Base-by-base conservation (phyloP, 148 eudicot genomes). In the Pharnaceum exiguum region DNA sequence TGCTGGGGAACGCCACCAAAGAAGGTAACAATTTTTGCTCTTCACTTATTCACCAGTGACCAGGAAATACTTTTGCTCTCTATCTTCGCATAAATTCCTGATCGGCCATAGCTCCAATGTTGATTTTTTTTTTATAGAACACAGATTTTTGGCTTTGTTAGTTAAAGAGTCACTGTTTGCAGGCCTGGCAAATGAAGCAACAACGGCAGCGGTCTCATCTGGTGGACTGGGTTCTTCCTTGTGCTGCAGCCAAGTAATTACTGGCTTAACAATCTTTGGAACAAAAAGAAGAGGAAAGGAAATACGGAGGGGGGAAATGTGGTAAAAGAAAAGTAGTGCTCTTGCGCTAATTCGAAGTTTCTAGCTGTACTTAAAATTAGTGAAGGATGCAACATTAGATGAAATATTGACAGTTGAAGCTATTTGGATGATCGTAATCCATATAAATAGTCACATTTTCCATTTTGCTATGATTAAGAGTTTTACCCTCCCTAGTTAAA, bases 1-100 rank as follows among this genome's bases (percentile, higher is more conserved):
- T 87, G 85, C 54, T 84, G 90, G 90, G 71, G 73, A 66, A 74
- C 89, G 23, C 84, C 89, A 27, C 81, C 68, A 29, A 81, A 82
- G 63, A 86, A 79, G 93, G 87, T 85, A 72, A 49, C 21, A 30
- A 10, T 11, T 12, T 2, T 8, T 22, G 21, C 42, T 45, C 3
- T 21, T 5, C 39, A 18, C 24, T n/a, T n/a, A n/a, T n/a, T n/a
- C n/a, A n/a, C n/a, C n/a, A n/a, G n/a, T n/a, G n/a, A n/a, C n/a
- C n/a, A n/a, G n/a, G n/a, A n/a, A n/a, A n/a, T n/a, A n/a, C n/a
- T n/a, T n/a, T n/a, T n/a, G n/a, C n/a, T n/a, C n/a, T n/a, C n/a
- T n/a, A n/a, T n/a, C n/a, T n/a, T n/a, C n/a, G n/a, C n/a, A n/a
- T n/a, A n/a, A n/a, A n/a, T n/a, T n/a, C n/a, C n/a, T n/a, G n/a